Evolutionary conservation across 176 grass and related monocot species (phyloP), one percentile per base, ranked within the genome.

Genomic region (Aegilops longissima): DNA sequence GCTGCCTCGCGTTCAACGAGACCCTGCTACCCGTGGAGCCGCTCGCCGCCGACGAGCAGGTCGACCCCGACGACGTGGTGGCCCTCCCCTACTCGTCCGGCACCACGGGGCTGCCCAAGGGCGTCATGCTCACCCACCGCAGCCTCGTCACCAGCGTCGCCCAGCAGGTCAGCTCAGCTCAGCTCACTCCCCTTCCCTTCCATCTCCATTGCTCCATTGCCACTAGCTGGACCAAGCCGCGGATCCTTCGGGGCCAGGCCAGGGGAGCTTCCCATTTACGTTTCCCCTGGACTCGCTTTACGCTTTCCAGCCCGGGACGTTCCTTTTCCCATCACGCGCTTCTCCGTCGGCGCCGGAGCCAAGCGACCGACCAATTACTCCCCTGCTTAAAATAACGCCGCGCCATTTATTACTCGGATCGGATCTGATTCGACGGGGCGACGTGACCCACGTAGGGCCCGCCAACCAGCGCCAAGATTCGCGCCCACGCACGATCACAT

Each of bases 111-210:
- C 12, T 98, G 11, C 95, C 95, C 39, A 98, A 98, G 85, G 95
- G 95, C 69, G 93, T 98, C 73, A 98, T 98, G 95, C 93, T 98
- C 70, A 98, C 91, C 5, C 95, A 98, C 83, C 93, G 95, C 71
- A 98, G 93, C 86, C 87, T 98, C 70, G 89, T 93, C 87, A 98
- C 95, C 66, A 98, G 95, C 84, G 93, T 98, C 40, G 91, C 95
- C 1, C 95, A 98, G 88, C 93, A 98, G 78, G 93, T 98, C 34
- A 85, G 89, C 75, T 30, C 4, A 5, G 10, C 1, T 5, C n/a
- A 5, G 2, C 71, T 27, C 71, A 44, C 69, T 40, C 23, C 70
- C 38, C 3, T 45, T 14, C 44, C 72, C 49, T 52, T 0, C 51
- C 51, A 7, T 0, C 42, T 4, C 45, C 45, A 42, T 42, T 40